phyloP scores from a whole-genome alignment of 2,329 filamentous ascomycete species.

The Colletotrichum lindemuthianum region DNA sequence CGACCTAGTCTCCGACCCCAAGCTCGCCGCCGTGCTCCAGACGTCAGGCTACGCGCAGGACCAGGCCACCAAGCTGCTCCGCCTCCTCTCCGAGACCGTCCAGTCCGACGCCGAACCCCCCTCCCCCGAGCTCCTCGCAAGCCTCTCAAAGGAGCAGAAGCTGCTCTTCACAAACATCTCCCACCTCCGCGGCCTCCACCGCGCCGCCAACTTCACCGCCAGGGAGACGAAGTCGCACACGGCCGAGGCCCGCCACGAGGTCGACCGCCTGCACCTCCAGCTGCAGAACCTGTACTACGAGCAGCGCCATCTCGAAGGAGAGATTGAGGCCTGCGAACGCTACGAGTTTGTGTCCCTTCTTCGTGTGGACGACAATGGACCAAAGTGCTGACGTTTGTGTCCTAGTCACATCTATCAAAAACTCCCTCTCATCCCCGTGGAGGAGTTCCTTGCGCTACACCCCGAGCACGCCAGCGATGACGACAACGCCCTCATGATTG shows the following conservation, averaged over 20 bases:
- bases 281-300: conserved; percentile 98
- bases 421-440: conserved; percentile 83
- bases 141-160: conserved; percentile 81
- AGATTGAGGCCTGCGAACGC: conserved; percentile 89
- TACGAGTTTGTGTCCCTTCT: conserved; percentile 77
- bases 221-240: conserved; percentile 88
- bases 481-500: conserved; percentile 86
- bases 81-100: conserved; percentile 56
- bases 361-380: neutral
- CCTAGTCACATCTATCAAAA: conserved; percentile 85
- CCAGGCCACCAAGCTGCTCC: conserved; percentile 75
- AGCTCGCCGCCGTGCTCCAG: conserved; percentile 74
- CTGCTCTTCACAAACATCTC: conserved; percentile 81
- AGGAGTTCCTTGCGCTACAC: conserved; percentile 81
- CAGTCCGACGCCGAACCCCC: conserved; percentile 54
- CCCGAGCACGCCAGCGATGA: conserved; percentile 78
- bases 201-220: conserved; percentile 81
- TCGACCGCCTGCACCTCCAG: conserved; percentile 90
- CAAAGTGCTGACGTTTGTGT: conserved; percentile 36
- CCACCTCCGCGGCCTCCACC: conserved; percentile 83
- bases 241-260: conserved; percentile 87
- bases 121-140: conserved; percentile 61
- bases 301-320: conserved; percentile 87
- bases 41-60: conserved; percentile 78
- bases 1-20: conserved; percentile 52